These are phyloP conservation scores for Kazachstania sp. DNA, from an alignment of 1,139 yeast genomes.

Conservation along the genomic window DNA sequence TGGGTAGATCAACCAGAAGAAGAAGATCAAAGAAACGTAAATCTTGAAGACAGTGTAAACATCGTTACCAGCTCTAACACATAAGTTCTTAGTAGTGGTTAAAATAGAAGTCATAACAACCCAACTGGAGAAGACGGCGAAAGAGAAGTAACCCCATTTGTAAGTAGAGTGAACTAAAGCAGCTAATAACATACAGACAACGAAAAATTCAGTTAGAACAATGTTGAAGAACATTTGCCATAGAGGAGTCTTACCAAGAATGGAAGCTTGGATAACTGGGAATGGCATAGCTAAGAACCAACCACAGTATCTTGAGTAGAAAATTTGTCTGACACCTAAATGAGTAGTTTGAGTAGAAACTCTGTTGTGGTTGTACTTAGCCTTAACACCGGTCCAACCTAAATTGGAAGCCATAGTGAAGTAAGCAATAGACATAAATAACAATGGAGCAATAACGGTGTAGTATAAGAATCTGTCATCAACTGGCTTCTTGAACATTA, in stretches of 20 bases:
- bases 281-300: constrained; percentile 60
- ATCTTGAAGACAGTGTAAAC: constrained; percentile 14
- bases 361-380: constrained; percentile 48
- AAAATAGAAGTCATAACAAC: constrained; percentile 19
- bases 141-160: constrained; percentile 44
- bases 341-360: constrained; percentile 28
- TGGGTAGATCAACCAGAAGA: constrained; percentile 45
- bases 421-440: constrained; percentile 44
- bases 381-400: constrained; percentile 49
- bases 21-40: constrained; percentile 20
- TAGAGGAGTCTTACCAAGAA: constrained; percentile 37
- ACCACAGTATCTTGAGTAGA: constrained; percentile 57
- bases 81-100: constrained; percentile 23
- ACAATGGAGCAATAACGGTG: constrained; percentile 36
- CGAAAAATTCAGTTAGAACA: constrained; percentile 42
- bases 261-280: constrained; percentile 40
- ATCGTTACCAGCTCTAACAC: constrained; percentile 16
- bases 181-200: constrained; percentile 49
- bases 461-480: constrained; percentile 14
- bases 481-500: constrained; percentile 33
- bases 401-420: constrained; percentile 60
- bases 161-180: constrained; percentile 46
- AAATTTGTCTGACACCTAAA: constrained; percentile 50
- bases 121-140: constrained; percentile 31
- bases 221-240: constrained; percentile 36